phyloP scores from a whole-genome alignment of 2,329 filamentous ascomycete genomes.

The Phialophora chinensis region DNA sequence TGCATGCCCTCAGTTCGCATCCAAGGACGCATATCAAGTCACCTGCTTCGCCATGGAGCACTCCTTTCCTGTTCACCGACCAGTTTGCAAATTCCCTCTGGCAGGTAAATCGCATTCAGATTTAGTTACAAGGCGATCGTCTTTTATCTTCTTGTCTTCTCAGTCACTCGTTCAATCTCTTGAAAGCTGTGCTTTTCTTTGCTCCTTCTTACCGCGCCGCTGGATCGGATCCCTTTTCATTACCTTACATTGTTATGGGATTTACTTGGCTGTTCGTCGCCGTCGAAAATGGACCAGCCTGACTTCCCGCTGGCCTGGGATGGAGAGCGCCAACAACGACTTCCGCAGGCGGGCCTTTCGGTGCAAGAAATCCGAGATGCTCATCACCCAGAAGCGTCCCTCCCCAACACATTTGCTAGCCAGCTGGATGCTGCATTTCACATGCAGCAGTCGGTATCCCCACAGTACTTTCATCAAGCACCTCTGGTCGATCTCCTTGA shows the following conservation, averaged over 20 bases:
- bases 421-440: not conserved
- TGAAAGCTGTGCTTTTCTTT: conserved; percentile 1
- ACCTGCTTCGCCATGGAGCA: not conserved
- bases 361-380: conserved; percentile 7
- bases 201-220: not conserved
- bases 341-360: conserved; percentile 2
- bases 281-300: conserved; percentile 7
- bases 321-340: not conserved
- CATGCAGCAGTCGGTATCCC: not conserved
- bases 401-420: not conserved
- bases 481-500: not conserved
- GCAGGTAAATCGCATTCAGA: conserved; percentile 4
- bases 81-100: not conserved
- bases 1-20: conserved; percentile 2
- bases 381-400: not conserved
- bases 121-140: not conserved
- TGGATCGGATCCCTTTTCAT: not conserved
- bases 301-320: not conserved
- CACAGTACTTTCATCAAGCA: not conserved
- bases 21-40: conserved; percentile 1
- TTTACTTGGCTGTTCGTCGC: conserved; percentile 5
- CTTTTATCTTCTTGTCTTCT: conserved; percentile 1
- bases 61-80: not conserved
- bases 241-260: not conserved
- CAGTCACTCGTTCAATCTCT: conserved; percentile 6